Conservation (phyloP, 352 stramenopile genomes). For the Pilasporangium apinafurcum region DNA sequence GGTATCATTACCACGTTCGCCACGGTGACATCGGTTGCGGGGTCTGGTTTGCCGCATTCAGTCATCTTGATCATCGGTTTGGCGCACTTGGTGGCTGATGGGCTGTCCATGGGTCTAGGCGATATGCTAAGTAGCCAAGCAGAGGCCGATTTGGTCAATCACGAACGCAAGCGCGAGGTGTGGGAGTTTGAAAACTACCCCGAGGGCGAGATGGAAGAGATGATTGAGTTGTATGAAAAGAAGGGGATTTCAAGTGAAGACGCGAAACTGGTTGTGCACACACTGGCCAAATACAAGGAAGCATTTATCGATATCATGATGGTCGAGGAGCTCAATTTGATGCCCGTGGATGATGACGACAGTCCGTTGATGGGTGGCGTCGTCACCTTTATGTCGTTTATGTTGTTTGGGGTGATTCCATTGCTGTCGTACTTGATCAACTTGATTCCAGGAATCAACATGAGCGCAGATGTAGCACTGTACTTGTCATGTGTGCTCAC, state of each 20-base stretch:
- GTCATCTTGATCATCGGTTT: conserved; percentile 95
- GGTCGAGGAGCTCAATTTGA: conserved; percentile 93
- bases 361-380: conserved; percentile 77
- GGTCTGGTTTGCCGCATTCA: conserved; percentile 78
- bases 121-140: conserved; percentile 93
- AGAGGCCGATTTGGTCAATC: conserved; percentile 90
- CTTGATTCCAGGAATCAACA: conserved; percentile 58
- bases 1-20: conserved; percentile 96
- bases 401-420: conserved; percentile 89
- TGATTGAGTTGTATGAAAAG: conserved; percentile 95
- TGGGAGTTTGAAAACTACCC: conserved; percentile 97
- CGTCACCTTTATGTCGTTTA: conserved; percentile 89
- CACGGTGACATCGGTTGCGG: conserved; percentile 92
- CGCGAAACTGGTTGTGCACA: conserved; percentile 88
- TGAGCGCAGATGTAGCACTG: conserved; percentile 58
- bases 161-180: conserved; percentile 88
- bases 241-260: conserved; percentile 89
- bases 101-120: conserved; percentile 93
- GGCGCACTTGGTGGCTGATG: conserved; percentile 93
- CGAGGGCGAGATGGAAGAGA: conserved; percentile 95
- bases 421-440: conserved; percentile 92
- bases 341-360: conserved; percentile 91
- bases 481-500: conserved; percentile 93
- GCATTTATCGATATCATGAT: conserved; percentile 98
- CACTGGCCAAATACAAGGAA: conserved; percentile 95